Evolutionary conservation across 371 early-diverging fungal species (phyloP), one percentile per base, ranked within the genome.

Genomic region (Mortierella sp.): DNA sequence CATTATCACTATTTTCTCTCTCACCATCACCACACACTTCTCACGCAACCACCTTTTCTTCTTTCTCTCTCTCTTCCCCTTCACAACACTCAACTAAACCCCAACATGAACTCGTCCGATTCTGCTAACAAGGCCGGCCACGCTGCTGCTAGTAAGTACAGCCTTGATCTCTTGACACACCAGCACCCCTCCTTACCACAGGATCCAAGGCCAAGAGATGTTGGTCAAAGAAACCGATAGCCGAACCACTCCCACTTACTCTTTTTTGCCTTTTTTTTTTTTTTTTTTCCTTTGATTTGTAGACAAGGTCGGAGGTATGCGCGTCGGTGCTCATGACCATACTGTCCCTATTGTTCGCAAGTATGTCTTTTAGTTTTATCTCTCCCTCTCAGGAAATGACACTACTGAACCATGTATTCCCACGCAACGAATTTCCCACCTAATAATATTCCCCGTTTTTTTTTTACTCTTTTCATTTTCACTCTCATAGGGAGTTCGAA

Each of bases 281-380:
- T 23, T 21, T 18, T 16, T 7, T 46, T 53, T 1, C 28, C 30
- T 7, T 48, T 19, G 7, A 28, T 14, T 50, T 14, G 19, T 50
- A 79, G 72, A 48, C 69, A 79, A 68, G 66, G 70, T 79, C 21
- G 69, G 60, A 18, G 79, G 79, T 18, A 79, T 62, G 74, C 73
- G 80, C n/a, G 73, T 79, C 48, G 64, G 73, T 3, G 67, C 62
- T n/a, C 60, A 43, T 29, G 74, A 80, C 48, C 80, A 80, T 55
- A 21, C 64, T 28, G 80, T 80, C 45, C 80, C 80, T 51, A 70
- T 80, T 43, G 74, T 80, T 37, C 72, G 72, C 73, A 74, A 73
- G 80, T 74, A 74, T 62, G 80, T 64, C 6, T 53, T 2, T 16
- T 53, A 4, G n/a, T 21, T 21, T 21, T 21, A 16, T 21, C 14